A percentile compares a stretch with the other conserved stretches of the same genome.
Conservation (phyloP, 129 eudicot species). For the Flaveria sonorensis region DNA sequence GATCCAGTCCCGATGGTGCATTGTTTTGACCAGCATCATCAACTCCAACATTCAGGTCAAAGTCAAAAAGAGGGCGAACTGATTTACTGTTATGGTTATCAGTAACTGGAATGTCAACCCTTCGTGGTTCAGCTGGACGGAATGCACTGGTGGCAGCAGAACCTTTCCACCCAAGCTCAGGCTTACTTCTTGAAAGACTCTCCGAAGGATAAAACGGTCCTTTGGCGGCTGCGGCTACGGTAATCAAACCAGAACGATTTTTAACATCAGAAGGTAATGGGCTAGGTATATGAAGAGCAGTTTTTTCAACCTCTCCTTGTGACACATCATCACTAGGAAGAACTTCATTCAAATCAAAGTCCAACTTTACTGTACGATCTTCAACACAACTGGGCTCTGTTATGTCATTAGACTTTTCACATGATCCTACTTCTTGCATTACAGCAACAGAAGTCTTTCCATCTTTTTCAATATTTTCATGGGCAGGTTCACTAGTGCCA, state of each 20-base stretch:
- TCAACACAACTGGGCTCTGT: slow-evolving; percentile 31
- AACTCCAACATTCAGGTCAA: slow-evolving; percentile 64
- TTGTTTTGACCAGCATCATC: slow-evolving; percentile 38
- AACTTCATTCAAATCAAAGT: slow-evolving; percentile 85
- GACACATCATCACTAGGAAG: slow-evolving; percentile 63
- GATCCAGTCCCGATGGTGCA: slow-evolving; percentile 48
- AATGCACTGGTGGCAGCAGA: slow-evolving; percentile 99
- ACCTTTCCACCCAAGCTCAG: slow-evolving; percentile 91
- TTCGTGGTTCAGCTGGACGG: slow-evolving; percentile 95
- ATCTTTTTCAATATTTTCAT: slow-evolving; percentile 29
- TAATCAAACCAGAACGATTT: slow-evolving; percentile 55
- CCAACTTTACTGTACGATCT: slow-evolving; percentile 43
- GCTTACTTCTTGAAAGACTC: slow-evolving; percentile 58
- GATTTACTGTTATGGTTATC: slow-evolving; percentile 33
- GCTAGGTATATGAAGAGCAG: slow-evolving; percentile 32
- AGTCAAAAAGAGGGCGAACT: slow-evolving; percentile 47
- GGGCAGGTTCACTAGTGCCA: slow-evolving; percentile 9
- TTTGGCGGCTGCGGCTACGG: slow-evolving; percentile 89
- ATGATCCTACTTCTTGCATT: slow-evolving; percentile 28
- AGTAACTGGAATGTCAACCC: slow-evolving; percentile 40
- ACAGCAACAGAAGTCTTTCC: slow-evolving; percentile 16
- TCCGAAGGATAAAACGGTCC: slow-evolving; percentile 80
- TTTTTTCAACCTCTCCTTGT: slow-evolving; percentile 44
- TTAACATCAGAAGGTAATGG: slow-evolving; percentile 33
- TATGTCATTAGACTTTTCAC: slow-evolving; percentile 29